These are phyloP conservation scores for Wickerhamomyces subpelliculosus DNA, from an alignment of 805 yeast species.

Conservation along the genomic window DNA sequence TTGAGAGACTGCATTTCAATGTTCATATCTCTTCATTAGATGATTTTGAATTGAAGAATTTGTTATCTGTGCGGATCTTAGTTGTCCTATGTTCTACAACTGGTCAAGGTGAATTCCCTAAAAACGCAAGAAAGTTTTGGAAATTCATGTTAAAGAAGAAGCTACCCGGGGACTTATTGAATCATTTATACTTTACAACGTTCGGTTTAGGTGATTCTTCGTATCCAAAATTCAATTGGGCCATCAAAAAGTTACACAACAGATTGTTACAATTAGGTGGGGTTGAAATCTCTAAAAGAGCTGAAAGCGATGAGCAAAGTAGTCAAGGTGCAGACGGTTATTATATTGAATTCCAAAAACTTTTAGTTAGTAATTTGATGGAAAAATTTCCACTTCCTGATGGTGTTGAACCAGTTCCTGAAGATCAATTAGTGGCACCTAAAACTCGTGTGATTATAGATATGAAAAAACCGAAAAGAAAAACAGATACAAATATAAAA, in stretches of 20 bases:
- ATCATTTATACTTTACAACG: slow-evolving; percentile 56
- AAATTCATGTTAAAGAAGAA: slow-evolving; percentile 59
- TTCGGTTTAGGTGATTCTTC: slow-evolving; percentile 94
- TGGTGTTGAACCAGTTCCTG: slow-evolving; percentile 24
- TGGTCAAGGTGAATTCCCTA: slow-evolving; percentile 92
- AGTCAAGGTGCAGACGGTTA: slow-evolving; percentile 72
- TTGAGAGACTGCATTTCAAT: slow-evolving; percentile 46
- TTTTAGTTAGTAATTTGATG: slow-evolving; percentile 32
- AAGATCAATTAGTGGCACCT: slow-evolving; percentile 32
- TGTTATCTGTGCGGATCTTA: slow-evolving; percentile 41
- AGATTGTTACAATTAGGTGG: slow-evolving; percentile 82
- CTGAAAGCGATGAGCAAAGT: slow-evolving; percentile 86
- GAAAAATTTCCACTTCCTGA: slow-evolving; percentile 29
- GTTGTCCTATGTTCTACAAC: slow-evolving; percentile 78
- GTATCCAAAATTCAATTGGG: slow-evolving; percentile 83
- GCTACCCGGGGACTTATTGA: slow-evolving; percentile 54
- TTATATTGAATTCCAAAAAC: slow-evolving; percentile 66
- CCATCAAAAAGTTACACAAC: slow-evolving; percentile 75
- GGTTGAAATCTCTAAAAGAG: slow-evolving; percentile 56
- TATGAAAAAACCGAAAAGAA: slow-evolving; percentile 22
- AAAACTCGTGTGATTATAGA: slow-evolving; percentile 23
- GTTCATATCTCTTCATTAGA: slow-evolving; percentile 49
- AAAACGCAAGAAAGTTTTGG: slow-evolving; percentile 72
- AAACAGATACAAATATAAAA: slow-evolving; percentile 22
- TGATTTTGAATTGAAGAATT: slow-evolving; percentile 47